Base-by-base conservation (phyloP, 306 rosid genomes). In the Oemleria cerasiformis region DNA sequence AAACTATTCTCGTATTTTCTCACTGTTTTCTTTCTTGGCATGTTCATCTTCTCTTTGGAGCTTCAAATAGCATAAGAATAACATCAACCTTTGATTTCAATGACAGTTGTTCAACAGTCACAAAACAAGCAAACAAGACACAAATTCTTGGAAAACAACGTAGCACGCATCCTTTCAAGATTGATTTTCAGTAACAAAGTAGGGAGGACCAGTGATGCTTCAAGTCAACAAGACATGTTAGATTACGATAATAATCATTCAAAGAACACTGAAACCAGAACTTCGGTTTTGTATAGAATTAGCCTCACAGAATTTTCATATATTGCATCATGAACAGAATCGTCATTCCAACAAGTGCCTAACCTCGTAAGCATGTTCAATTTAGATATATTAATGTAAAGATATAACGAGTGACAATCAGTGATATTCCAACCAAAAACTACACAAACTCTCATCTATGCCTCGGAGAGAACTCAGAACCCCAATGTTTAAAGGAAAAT, bases 1-100 rank as follows among this genome's bases (percentile, higher is more conserved):
- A n/a, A n/a, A 13, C n/a, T 73, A 73, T 53, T 73, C 71, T 42
- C 67, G 40, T 9, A 68, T 55, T 61, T 64, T 74, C 72, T 79
- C 75, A 23, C 72, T 74, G 63, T 45, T 61, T 23, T 73, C 82
- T 61, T 78, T 78, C 64, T 44, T 73, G 66, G 78, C 75, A 25
- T 61, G 67, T 71, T 67, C 75, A 19, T 6, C 61, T 67, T 78
- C 75, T 67, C 65, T 74, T 61, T 60, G 71, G 47, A 43, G 71
- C 68, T 74, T 64, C 38, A 47, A 43, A 47, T 64, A 50, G 39
- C 25, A 30, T 53, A 40, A 62, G 17, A 45, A 58, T 25, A 49
- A 50, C 71, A 16, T 73, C 71, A 67, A 41, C 62, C 53, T 30
- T 0, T 42, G 63, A 58, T 25, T 38, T 23, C 36, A 30, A 30